Evolutionary conservation across 371 early-diverging fungal genomes (phyloP), one percentile per base, ranked within the genome.

Genomic region (Circinella minor): DNA sequence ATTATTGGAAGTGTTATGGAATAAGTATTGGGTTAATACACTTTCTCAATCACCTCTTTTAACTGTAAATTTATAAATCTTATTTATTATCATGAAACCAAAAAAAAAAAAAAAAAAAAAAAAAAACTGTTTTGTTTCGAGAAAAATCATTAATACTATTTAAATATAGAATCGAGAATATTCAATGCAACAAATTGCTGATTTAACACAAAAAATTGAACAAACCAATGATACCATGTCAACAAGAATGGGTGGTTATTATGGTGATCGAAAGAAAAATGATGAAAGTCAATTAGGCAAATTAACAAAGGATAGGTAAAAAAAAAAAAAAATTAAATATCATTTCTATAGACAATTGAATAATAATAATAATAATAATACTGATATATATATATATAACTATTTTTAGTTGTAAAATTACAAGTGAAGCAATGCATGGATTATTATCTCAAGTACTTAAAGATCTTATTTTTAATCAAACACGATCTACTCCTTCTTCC

Each of bases 1-100:
- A 43, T 81, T 99, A 60, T 77, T 99, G 62, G 96, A 97, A 67
- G 87, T 91, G 60, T 88, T 99, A 67, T 98, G 98, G 98, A 92
- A 94, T 73, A 95, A 97, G 79, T 97, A 97, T 81, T 98, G 99
- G 99, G 90, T 95, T 38, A 93, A 94, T 75, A 98, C 97, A 1
- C 85, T 99, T 37, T 92, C 96, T 6, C 94, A 95, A 77, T 94
- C 95, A 0, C 90, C 96, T 13, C 84, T 98, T n/a, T 81, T 96
- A 39, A 89, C 95, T 38, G 96, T 92, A 90, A 77, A 85, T n/a
- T n/a, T n/a, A n/a, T n/a, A n/a, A n/a, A n/a, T n/a, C n/a, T n/a
- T n/a, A n/a, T n/a, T n/a, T n/a, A n/a, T n/a, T n/a, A n/a, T n/a
- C n/a, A n/a, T n/a, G n/a, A n/a, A n/a, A n/a, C n/a, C n/a, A n/a